These are phyloP conservation scores for Aspergillus fumigatiaffinis DNA, from an alignment of 2,329 filamentous ascomycete genomes.

Conservation along the genomic window DNA sequence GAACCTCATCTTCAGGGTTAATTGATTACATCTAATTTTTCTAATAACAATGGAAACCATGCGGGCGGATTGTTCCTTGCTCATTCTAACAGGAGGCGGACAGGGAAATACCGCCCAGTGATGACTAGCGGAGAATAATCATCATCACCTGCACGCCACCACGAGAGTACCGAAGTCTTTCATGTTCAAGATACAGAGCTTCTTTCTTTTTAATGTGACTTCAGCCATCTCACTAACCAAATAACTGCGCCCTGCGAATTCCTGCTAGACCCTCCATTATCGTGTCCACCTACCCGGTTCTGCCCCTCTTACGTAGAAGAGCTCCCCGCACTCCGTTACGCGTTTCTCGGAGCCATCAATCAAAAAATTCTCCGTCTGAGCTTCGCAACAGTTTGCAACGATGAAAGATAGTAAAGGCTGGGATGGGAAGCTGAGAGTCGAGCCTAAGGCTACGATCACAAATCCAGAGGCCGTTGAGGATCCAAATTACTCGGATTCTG, in stretches of 20 bases:
- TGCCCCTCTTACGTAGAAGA: slow-evolving; percentile 4
- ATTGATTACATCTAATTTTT: not conserved
- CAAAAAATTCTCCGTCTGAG: not conserved
- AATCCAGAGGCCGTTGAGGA: slow-evolving; percentile 83
- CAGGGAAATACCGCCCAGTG: not conserved
- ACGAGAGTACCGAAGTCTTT: not conserved
- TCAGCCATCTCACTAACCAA: not conserved
- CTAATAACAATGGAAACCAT: not conserved
- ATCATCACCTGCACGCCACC: not conserved
- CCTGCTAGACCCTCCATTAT: not conserved
- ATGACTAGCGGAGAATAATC: not conserved
- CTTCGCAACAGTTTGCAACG: slow-evolving; percentile 1
- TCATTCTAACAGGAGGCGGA: not conserved
- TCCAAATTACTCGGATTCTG: slow-evolving; percentile 75
- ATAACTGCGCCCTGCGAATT: not conserved
- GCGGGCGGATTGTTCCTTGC: not conserved
- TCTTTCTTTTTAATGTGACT: not conserved
- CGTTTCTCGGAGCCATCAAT: slow-evolving; percentile 6
- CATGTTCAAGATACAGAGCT: not conserved
- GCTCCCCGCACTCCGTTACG: slow-evolving; percentile 23
- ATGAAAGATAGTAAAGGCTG: slow-evolving; percentile 44
- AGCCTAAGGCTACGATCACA: slow-evolving; percentile 62
- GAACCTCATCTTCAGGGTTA: not conserved
- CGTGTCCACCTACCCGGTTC: not conserved
- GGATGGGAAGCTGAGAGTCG: slow-evolving; percentile 53